Evolutionary conservation across 83 land plant species (phyloP), one percentile per base, ranked within the genome.

Genomic region (Picea abies): DNA sequence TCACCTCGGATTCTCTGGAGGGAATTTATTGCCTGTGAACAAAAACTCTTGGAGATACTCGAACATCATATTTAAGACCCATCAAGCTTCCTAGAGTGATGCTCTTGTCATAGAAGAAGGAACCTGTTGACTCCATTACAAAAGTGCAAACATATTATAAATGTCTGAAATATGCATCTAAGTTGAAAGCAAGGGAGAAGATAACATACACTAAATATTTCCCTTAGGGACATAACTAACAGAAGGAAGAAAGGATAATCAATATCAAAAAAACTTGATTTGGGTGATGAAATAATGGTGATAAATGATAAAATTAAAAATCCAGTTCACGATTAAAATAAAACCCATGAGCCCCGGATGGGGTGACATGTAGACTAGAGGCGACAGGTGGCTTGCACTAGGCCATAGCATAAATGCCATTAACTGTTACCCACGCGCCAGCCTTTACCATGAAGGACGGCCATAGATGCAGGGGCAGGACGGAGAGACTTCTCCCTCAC

Each of bases 71-170:
- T 49, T 47, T 47, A 44, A 76, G 79, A 56, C 79, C 79, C 61
- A 76, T 76, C 37, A 76, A 76, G 25, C 61, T 76, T 26, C 79
- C 79, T 56, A 76, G 79, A 23, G 79, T 76, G 60, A 76, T 76
- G 79, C 79, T 76, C 79, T 76, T 76, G 29, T 76, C 79, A 52
- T 47, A 56, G 20, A 76, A 76, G 79, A 76, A 76, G 25, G 79
- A 76, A 49, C 61, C 61, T 49, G 79, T 76, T 76, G 79, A 76
- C 79, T 76, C 25, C 61, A 69, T 29, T 5, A 17, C 2, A 32
- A 29, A 69, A 32, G 5, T 69, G 44, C 6, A 35, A 14, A 29
- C 14, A 41, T 37, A 39, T 69, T 35, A 69, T 69, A 19, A 69
- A 32, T 29, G 44, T 69, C 41, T 69, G 39, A 23, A 35, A 35